These are phyloP conservation scores for Pulveroboletus ravenelii DNA, from an alignment of 768 basidiomycete genomes.

Conservation along the genomic window DNA sequence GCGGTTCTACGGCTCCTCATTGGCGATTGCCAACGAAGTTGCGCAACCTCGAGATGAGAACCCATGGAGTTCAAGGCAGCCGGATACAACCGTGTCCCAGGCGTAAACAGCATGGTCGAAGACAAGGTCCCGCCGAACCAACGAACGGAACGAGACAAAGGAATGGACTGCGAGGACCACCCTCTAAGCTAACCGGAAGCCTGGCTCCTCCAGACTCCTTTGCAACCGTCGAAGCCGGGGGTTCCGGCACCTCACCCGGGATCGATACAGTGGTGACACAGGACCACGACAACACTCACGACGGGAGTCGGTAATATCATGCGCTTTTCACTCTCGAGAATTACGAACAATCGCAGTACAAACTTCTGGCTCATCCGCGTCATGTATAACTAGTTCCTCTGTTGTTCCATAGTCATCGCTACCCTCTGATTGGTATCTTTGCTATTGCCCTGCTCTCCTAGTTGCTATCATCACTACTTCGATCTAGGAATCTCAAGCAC, in stretches of 20 bases:
- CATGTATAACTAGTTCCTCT: not conserved
- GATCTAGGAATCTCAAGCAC: slow-evolving; percentile 2
- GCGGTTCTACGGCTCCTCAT: not conserved
- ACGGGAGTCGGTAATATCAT: not conserved
- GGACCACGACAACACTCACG: not conserved
- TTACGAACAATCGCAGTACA: not conserved
- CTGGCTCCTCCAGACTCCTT: not conserved
- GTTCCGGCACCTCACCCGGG: not conserved
- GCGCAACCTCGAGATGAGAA: slow-evolving; percentile 2
- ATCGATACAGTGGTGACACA: not conserved
- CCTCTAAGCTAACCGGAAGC: not conserved
- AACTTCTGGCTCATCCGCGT: not conserved
- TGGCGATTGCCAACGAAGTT: slow-evolving; percentile 10
- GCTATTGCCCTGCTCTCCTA: not conserved
- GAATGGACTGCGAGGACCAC: not conserved
- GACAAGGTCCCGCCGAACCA: not conserved
- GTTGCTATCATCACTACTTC: not conserved
- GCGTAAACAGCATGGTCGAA: slow-evolving; percentile 1
- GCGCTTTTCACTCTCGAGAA: not conserved
- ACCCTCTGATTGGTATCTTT: not conserved
- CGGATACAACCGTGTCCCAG: not conserved
- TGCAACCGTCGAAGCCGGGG: not conserved
- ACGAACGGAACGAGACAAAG: slow-evolving; percentile 3
- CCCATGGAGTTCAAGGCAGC: not conserved
- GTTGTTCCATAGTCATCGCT: not conserved